Evolutionary conservation across 176 grass and related monocot genomes (phyloP).

Genomic region (Hyparrhenia diplandra): DNA sequence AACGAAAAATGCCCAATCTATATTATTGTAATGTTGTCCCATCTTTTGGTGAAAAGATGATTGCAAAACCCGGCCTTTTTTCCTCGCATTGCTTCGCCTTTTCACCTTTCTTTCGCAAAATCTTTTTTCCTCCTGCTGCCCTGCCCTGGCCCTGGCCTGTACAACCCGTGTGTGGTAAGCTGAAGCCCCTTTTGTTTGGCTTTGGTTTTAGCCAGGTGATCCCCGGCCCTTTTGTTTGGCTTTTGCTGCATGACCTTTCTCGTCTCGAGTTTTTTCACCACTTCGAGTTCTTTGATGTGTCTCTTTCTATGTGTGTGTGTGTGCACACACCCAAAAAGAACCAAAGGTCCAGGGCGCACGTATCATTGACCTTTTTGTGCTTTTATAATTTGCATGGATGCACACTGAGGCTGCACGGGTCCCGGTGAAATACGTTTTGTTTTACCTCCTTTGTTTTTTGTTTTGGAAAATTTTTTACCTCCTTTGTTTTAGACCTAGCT

Average conservation of each 20-base stretch:
- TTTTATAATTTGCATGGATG: slow-evolving; percentile 35
- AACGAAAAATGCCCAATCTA: background rate
- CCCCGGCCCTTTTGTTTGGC: slow-evolving; percentile 32
- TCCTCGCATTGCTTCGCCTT: background rate
- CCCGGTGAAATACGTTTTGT: slow-evolving; percentile 17
- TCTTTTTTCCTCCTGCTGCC: background rate
- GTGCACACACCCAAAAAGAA: background rate
- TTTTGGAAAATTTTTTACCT: no score
- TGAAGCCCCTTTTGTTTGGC: slow-evolving; percentile 25
- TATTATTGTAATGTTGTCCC: slow-evolving; percentile 7
- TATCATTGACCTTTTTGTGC: slow-evolving; percentile 41
- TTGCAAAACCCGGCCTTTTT: slow-evolving; percentile 21
- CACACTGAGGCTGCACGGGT: slow-evolving; percentile 20
- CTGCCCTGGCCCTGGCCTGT: no score
- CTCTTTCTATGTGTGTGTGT: background rate
- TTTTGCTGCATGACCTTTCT: slow-evolving; percentile 42
- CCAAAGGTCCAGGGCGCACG: slow-evolving; percentile 24
- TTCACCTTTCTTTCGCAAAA: slow-evolving; percentile 1
- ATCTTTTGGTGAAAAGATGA: slow-evolving; percentile 40
- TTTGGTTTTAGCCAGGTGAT: slow-evolving; percentile 17
- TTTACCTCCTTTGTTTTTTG: background rate
- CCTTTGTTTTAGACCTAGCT: no score
- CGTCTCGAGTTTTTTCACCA: background rate
- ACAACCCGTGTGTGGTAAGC: slow-evolving; percentile 8
- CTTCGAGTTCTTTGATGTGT: slow-evolving; percentile 19